Conservation (phyloP, 192 early-diverging fungal genomes). For the Obelidium mucronatum region DNA sequence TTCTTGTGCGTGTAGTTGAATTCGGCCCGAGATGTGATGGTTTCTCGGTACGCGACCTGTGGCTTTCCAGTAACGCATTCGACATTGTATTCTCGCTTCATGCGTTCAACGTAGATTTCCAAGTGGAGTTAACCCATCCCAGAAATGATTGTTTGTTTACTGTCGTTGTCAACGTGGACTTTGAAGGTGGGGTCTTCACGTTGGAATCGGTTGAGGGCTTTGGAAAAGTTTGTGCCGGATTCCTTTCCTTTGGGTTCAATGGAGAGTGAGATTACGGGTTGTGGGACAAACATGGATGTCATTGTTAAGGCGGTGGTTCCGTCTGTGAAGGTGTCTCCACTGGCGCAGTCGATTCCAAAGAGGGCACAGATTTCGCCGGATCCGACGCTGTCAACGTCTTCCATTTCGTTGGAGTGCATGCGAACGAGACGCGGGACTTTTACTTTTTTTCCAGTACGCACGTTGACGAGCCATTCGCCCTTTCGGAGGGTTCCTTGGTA, state of each 20-base stretch:
- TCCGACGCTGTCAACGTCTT: slow-evolving; percentile 92
- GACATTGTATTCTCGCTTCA: slow-evolving; percentile 96
- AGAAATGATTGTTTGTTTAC: slow-evolving; percentile 87
- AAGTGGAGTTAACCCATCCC: slow-evolving; percentile 98
- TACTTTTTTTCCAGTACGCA: slow-evolving; percentile 89
- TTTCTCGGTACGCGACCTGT: slow-evolving; percentile 97
- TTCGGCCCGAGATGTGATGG: slow-evolving; percentile 72
- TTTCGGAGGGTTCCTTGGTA: slow-evolving; percentile 92
- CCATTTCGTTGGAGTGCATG: slow-evolving; percentile 99
- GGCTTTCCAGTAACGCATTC: slow-evolving; percentile 97
- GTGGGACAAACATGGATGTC: slow-evolving; percentile 98
- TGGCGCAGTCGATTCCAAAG: slow-evolving; percentile 97
- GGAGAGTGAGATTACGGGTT: slow-evolving; percentile 95
- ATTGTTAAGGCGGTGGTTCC: slow-evolving; percentile 83
- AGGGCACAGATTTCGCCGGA: slow-evolving; percentile 98
- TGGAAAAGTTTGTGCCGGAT: slow-evolving; percentile 72
- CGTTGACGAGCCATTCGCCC: slow-evolving; percentile 88
- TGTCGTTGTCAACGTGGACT: slow-evolving; percentile 82
- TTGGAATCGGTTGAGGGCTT: slow-evolving; percentile 73
- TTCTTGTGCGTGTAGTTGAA: slow-evolving; percentile 99
- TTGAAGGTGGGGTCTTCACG: slow-evolving; percentile 93
- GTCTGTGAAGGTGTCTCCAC: slow-evolving; percentile 97
- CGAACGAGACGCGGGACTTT: slow-evolving; percentile 96
- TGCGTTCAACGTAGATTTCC: slow-evolving; percentile 98
- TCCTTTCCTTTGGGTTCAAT: slow-evolving; percentile 92